Evolutionary conservation across 192 early-diverging fungal genomes (phyloP), one percentile per base, ranked within the genome.

Genomic region (Podila epicladia): DNA sequence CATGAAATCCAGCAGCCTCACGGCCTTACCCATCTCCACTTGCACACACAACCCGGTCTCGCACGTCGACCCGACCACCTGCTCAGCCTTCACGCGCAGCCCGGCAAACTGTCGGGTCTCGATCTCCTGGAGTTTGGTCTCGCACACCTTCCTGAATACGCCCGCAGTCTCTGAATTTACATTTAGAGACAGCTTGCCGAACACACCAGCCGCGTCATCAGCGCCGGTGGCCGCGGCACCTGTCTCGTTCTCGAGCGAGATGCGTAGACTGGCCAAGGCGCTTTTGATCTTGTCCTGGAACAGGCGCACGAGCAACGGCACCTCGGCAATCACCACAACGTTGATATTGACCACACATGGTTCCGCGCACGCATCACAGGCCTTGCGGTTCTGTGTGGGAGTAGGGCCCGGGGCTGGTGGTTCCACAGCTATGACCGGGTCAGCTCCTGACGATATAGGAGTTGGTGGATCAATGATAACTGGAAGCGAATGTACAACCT

Each of bases 1-100:
- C 72, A 67, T 74, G 8, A 53, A 19, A 62, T 74, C 72, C 72
- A 67, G 32, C 4, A 58, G 32, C 20, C 37, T 58, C 2, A 67
- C 64, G 0, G 59, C 68, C n/a, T 62, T 60, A 17, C 53, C 68
- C 5, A 70, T 4, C 28, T 70, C 55, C 1, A 13, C 11, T 58
- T 67, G 64, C 20, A 51, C 38, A 53, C 64, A 67, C 8, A 12
- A 33, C 0, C 65, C 58, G 0, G 72, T 61, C 57, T 35, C 65
- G 32, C 64, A 67, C 5, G 29, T 66, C 2, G 37, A 20, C 19
- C 24, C 32, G 7, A 57, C 31, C 9, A 68, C 64, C 9, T 20
- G 65, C 11, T 65, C 53, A 35, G 31, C 31, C 17, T 48, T 59
- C 5, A 11, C 28, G 0, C 20, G 8, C 64, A 66, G 50, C 17